Evolutionary conservation across 768 basidiomycete genomes (phyloP), one percentile per base, ranked within the genome.

Genomic region (Chalciporus chontae): DNA sequence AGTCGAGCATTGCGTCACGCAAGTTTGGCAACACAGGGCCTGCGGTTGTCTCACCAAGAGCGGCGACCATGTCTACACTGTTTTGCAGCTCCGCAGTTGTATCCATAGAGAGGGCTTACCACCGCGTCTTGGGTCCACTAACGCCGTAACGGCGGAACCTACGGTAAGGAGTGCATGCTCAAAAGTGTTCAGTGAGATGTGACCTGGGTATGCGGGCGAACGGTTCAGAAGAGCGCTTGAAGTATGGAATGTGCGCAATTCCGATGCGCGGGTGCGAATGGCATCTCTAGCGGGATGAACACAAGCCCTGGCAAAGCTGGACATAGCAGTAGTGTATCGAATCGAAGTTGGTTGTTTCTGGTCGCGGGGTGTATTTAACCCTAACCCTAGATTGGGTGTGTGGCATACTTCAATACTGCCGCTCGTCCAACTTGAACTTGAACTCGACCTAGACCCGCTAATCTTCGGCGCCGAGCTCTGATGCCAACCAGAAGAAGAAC

Each of bases 21-120:
- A 96, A 71, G 41, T 77, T 75, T 6, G 89, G 84, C 37, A 98
- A 75, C 47, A 84, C 82, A 0, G 81, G 76, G 3, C 89, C 86
- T 6, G 93, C 89, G 1, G 95, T 94, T 1, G 92, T 92, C 69
- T 97, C 96, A 19, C 91, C 92, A 8, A 97, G 77, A 5, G 91
- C 88, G 10, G 96, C 94, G 37, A 98, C 80, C 86, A 99, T 92
- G 67, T 99, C 94, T 97, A 54, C 10, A 13, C n/a, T 2, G 5
- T 34, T 23, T 53, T 24, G 44, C 45, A 24, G 34, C 19, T 17
- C n/a, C 10, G 27, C 44, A n/a, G 24, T 34, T 31, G 8, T 47
- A 10, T 19, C 40, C 14, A 40, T 45, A 36, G 4, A 24, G 40
- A 31, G 37, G 4, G 66, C 85, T 65, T 60, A 92, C 94, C 95